Evolutionary conservation across 345 rosid genomes (phyloP), one percentile per base, ranked within the genome.

Genomic region (Salix udensis): DNA sequence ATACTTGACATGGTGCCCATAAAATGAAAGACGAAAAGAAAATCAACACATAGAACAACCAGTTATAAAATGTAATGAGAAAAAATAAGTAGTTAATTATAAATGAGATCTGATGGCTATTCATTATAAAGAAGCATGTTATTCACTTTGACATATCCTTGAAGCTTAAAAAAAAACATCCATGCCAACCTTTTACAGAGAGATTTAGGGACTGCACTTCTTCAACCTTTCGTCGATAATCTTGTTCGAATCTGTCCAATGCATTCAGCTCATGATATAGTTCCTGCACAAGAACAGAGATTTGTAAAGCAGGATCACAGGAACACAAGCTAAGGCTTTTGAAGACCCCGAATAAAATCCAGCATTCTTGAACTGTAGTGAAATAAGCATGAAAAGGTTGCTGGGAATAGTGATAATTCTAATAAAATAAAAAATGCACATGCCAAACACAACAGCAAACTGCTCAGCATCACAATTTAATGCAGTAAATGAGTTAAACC

Each of bases 211-310:
- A 84, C 76, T 88, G 86, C 74, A 77, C 77, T 85, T 92, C 97
- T 65, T 85, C 88, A 60, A 81, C 79, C 80, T 83, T 92, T 50
- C 71, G 87, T 48, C 65, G 83, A 73, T 82, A 89, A 84, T 89
- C 89, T 78, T 83, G 88, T 75, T 90, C 91, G 62, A 93, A 88
- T 82, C 86, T 87, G 81, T 93, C 94, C 86, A 93, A 77, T 74
- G 84, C 84, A 82, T 88, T 83, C 78, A 82, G 48, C 81, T 88
- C 96, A 46, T 91, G 96, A 84, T 93, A 93, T 76, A 93, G 70
- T 72, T 91, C 94, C 97, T 93, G 88, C 81, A 82, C 30, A 67
- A 26, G 31, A 70, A 72, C 4, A 19, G 28, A 65, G 16, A 34
- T 62, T 39, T 5, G 55, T 69, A 42, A 16, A 36, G 34, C 14